phyloP scores from a whole-genome alignment of 768 basidiomycete species.

The Mycena rebaudengoi region DNA sequence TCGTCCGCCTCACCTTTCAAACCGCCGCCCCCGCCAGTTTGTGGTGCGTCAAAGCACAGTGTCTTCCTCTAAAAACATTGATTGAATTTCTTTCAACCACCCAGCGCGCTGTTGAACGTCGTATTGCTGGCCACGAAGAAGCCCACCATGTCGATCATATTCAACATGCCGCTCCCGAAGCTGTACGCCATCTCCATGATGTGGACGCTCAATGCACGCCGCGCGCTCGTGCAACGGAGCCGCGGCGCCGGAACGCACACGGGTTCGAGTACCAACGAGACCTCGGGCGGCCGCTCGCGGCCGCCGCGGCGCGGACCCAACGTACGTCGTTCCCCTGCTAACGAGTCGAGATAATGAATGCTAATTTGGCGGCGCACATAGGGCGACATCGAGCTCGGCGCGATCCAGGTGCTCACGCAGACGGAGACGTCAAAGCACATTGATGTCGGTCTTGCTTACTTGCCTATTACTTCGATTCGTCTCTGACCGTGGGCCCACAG shows the following conservation, averaged over 20 bases:
- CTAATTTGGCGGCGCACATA: not conserved
- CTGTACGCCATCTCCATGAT: constrained; percentile 47
- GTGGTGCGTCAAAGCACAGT: constrained; percentile 33
- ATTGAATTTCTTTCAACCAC: not conserved
- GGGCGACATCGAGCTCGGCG: constrained; percentile 31
- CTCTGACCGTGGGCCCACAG: too few relatives aligned
- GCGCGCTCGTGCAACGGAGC: constrained; percentile 27
- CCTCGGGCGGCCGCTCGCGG: constrained; percentile 20
- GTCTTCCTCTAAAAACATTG: not conserved
- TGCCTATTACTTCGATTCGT: not conserved
- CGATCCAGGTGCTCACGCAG: constrained; percentile 33
- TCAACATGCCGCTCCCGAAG: constrained; percentile 42
- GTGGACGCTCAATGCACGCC: constrained; percentile 46
- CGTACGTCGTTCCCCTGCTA: not conserved
- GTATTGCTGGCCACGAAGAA: constrained; percentile 34
- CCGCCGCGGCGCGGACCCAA: not conserved
- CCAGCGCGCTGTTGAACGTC: constrained; percentile 44
- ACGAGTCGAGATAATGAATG: not conserved
- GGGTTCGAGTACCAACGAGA: constrained; percentile 21
- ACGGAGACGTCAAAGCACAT: constrained; percentile 36
- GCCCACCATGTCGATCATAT: constrained; percentile 37
- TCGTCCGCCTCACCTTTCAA: constrained; percentile 41
- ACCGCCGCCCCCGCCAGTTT: constrained; percentile 43
- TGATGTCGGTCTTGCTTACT: constrained; percentile 30
- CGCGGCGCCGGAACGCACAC: constrained; percentile 23